These are phyloP conservation scores for Aspergillus mulundensis DNA, from an alignment of 495 filamentous ascomycete species.

Conservation along the genomic window DNA sequence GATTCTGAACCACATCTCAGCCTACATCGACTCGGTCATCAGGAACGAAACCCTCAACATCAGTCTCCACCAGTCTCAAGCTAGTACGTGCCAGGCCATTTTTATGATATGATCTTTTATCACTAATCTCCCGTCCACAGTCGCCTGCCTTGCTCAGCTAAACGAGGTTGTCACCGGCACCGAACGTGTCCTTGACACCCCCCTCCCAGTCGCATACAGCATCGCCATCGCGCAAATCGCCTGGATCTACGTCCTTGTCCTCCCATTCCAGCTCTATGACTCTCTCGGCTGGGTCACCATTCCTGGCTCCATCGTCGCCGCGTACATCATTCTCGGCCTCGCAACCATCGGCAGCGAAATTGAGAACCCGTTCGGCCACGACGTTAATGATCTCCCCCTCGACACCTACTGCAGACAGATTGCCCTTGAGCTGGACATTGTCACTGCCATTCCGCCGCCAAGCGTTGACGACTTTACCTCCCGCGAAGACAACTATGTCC, in stretches of 20 bases:
- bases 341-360: conserved; percentile 81
- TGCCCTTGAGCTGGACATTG: conserved; percentile 66
- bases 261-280: conserved; percentile 76
- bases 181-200: conserved; percentile 80
- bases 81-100: conserved; percentile 27
- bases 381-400: conserved; percentile 82
- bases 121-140: conserved; percentile 16
- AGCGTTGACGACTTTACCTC: conserved; percentile 54
- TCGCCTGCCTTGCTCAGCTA: conserved; percentile 43
- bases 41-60: conserved; percentile 52
- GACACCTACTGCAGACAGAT: conserved; percentile 73
- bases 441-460: conserved; percentile 57
- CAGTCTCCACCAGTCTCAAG: conserved; percentile 43
- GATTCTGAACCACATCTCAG: conserved; percentile 66
- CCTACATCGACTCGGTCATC: conserved; percentile 57
- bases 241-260: conserved; percentile 77
- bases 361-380: conserved; percentile 83
- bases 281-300: conserved; percentile 73
- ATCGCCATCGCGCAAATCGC: conserved; percentile 86
- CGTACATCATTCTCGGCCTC: conserved; percentile 89
- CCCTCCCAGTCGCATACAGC: conserved; percentile 76
- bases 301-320: conserved; percentile 74
- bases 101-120: not conserved
- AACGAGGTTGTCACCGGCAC: conserved; percentile 72
- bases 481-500: conserved; percentile 55